Evolutionary conservation across 495 filamentous ascomycete genomes (phyloP).

Genomic region (Xylaria longipes): DNA sequence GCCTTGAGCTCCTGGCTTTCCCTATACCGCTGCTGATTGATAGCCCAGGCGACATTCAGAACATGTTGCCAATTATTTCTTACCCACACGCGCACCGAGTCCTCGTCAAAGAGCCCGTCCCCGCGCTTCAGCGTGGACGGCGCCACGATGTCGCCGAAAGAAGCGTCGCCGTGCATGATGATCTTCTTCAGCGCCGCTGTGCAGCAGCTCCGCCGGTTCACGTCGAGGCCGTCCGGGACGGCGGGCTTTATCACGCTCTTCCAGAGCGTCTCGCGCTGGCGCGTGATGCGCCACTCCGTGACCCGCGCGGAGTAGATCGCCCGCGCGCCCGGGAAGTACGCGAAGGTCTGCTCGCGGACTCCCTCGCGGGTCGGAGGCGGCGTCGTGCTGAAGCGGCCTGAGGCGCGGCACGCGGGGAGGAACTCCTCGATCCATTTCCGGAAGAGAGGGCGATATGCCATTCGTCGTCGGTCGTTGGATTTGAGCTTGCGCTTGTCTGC

Average conservation of each 20-base stretch:
- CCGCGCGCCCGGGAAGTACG: slow-evolving; percentile 37
- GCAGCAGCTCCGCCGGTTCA: slow-evolving; percentile 32
- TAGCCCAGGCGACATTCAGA: slow-evolving; percentile 39
- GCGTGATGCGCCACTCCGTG: slow-evolving; percentile 39
- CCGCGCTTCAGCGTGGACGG: slow-evolving; percentile 30
- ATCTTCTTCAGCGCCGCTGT: slow-evolving; percentile 46
- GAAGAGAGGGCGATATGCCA: slow-evolving; percentile 55
- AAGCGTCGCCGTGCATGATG: slow-evolving; percentile 42
- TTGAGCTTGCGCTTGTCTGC: slow-evolving; percentile 51
- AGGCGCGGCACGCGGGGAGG: slow-evolving; percentile 49
- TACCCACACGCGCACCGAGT: slow-evolving; percentile 45
- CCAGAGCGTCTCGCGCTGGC: slow-evolving; percentile 35
- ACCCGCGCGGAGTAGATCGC: slow-evolving; percentile 35
- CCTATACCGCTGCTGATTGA: slow-evolving; percentile 30
- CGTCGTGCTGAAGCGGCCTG: slow-evolving; percentile 35
- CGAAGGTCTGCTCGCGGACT: slow-evolving; percentile 45
- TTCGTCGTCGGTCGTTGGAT: slow-evolving; percentile 56
- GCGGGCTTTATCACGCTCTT: slow-evolving; percentile 45
- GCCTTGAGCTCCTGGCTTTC: slow-evolving; percentile 27
- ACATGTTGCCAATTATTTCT: slow-evolving; percentile 42
- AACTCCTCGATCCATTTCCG: slow-evolving; percentile 61
- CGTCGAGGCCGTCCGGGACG: slow-evolving; percentile 33
- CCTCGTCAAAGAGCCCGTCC: slow-evolving; percentile 49
- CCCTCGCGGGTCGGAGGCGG: slow-evolving; percentile 35
- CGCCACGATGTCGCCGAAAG: slow-evolving; percentile 35